Percentiles rank a stretch among this genome's conserved stretches.
phyloP scores from a whole-genome alignment of 805 yeast genomes.

The Kluyveromyces aestuarii region DNA sequence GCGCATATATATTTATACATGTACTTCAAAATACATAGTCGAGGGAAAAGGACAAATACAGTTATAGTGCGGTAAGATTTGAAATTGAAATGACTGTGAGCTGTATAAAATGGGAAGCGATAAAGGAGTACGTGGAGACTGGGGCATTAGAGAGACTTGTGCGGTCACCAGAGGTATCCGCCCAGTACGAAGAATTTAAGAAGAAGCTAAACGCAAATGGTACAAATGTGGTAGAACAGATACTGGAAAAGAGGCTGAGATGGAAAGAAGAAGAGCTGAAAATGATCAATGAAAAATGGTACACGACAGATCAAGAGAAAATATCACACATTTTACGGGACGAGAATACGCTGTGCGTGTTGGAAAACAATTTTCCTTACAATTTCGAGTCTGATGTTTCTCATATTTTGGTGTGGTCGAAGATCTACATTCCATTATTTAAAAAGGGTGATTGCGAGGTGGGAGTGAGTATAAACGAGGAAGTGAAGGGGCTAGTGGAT shows the following conservation, averaged over 20 bases:
- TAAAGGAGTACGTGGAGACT: conserved; percentile 28
- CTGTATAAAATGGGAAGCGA: conserved; percentile 38
- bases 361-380: conserved; percentile 60
- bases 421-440: conserved; percentile 42
- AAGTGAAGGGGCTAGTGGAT: conserved; percentile 38
- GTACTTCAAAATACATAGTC: too few species aligned
- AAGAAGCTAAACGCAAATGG: conserved; percentile 26
- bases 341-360: conserved; percentile 31
- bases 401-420: conserved; percentile 64
- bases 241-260: conserved; percentile 37
- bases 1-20: too few species aligned
- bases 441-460: conserved; percentile 33
- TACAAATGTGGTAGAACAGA: conserved; percentile 38
- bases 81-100: not conserved
- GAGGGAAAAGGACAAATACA: too few species aligned
- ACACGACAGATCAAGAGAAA: conserved; percentile 15
- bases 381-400: conserved; percentile 40
- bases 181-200: conserved; percentile 40
- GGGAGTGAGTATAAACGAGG: conserved; percentile 25
- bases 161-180: conserved; percentile 37
- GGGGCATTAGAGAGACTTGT: conserved; percentile 41
- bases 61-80: too few species aligned
- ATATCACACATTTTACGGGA: conserved; percentile 17
- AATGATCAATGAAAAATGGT: conserved; percentile 10
- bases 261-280: conserved; percentile 37